Conservation (phyloP, 2,329 filamentous ascomycete genomes). For the Fonsecaea monophora region DNA sequence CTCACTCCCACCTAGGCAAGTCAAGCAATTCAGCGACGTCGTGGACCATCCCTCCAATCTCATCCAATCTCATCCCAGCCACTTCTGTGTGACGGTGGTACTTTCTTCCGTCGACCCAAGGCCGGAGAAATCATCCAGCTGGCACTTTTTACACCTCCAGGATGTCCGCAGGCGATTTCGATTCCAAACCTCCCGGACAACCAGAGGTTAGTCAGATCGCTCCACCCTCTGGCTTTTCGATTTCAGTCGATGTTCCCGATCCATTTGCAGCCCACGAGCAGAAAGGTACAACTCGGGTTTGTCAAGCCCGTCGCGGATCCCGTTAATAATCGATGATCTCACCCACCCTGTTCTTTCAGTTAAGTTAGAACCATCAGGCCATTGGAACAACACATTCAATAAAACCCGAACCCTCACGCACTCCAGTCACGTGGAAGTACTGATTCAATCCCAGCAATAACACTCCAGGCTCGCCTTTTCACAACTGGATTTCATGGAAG, state of each 20-base stretch:
- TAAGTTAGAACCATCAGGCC: neutral
- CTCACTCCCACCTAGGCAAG: neutral
- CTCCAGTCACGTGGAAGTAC: too few species aligned
- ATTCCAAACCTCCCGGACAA: neutral
- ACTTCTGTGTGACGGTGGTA: neutral
- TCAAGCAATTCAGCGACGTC: neutral
- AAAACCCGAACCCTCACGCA: too few species aligned
- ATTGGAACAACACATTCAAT: neutral
- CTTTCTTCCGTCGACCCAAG: neutral
- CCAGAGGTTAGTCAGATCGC: conserved; percentile 6
- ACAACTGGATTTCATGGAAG: too few species aligned
- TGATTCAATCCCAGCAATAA: too few species aligned
- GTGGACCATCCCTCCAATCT: neutral
- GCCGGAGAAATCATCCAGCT: neutral
- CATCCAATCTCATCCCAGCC: neutral
- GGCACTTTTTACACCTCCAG: neutral
- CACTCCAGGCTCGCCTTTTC: too few species aligned
- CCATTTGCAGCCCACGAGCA: neutral
- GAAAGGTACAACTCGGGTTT: neutral
- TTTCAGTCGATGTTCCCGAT: conserved; percentile 4
- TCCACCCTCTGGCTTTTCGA: neutral
- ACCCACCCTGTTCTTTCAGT: conserved; percentile 1
- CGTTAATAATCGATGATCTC: conserved; percentile 13
- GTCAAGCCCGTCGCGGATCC: neutral
- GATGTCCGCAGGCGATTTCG: neutral